These are phyloP conservation scores for Penicillium desertorum DNA, from an alignment of 495 filamentous ascomycete species.

Conservation along the genomic window DNA sequence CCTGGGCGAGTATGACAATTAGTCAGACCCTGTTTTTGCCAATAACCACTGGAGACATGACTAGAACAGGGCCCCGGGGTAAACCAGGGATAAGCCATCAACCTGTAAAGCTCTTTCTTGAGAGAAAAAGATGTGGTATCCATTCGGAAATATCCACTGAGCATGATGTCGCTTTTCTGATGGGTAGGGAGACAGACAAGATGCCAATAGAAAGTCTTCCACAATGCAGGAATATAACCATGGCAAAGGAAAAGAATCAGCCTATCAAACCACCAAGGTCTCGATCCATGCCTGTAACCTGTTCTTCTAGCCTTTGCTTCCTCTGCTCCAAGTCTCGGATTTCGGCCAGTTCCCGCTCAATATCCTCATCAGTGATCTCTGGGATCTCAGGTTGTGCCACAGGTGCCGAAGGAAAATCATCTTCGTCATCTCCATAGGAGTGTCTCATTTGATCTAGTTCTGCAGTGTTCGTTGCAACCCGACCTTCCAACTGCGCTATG, in stretches of 20 bases:
- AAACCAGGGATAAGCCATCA: neutral
- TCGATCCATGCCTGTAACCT: slow-evolving; percentile 73
- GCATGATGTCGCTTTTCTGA: neutral
- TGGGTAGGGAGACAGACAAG: neutral
- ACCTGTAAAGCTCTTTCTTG: neutral
- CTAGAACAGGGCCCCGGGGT: neutral
- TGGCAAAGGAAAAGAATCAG: slow-evolving; percentile 30
- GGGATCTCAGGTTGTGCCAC: slow-evolving; percentile 47
- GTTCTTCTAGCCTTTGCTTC: slow-evolving; percentile 71
- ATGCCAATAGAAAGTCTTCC: neutral
- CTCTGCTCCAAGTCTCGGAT: slow-evolving; percentile 73
- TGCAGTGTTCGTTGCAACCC: slow-evolving; percentile 73
- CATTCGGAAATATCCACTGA: neutral
- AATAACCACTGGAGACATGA: neutral
- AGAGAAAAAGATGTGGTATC: neutral
- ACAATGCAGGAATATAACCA: too few relatives aligned
- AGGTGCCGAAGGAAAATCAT: slow-evolving; percentile 34
- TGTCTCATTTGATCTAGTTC: slow-evolving; percentile 73
- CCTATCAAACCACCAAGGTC: slow-evolving; percentile 66
- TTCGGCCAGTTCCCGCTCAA: slow-evolving; percentile 74
- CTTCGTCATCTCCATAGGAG: slow-evolving; percentile 41
- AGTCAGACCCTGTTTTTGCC: neutral
- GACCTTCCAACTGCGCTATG: slow-evolving; percentile 72
- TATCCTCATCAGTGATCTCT: slow-evolving; percentile 70
- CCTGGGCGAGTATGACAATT: neutral